phyloP scores from a whole-genome alignment of 2,329 filamentous ascomycete species.

The Aspergillus pseudonomiae region DNA sequence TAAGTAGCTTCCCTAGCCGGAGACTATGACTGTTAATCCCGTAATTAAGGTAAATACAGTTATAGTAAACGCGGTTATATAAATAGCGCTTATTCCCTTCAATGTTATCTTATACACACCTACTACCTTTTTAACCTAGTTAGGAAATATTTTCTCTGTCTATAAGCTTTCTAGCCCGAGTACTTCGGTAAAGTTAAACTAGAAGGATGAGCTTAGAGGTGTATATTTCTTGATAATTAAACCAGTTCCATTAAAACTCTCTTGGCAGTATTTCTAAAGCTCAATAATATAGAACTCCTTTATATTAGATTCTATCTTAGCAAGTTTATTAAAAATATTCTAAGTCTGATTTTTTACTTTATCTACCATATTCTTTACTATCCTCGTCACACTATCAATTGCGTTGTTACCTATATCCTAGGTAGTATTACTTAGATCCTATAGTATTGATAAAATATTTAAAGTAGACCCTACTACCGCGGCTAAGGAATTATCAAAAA shows the following conservation, averaged over 20 bases:
- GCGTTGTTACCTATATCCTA: not conserved
- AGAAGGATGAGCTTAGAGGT: not conserved
- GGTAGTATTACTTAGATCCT: not conserved
- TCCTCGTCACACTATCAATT: not conserved
- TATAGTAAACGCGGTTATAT: not conserved
- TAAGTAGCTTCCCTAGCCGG: not conserved
- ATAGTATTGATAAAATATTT: not conserved
- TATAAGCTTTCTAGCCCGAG: not conserved
- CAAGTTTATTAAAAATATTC: not conserved
- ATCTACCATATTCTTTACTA: not conserved
- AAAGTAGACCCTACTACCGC: not conserved
- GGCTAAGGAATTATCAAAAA: not conserved
- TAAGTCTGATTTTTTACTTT: not conserved
- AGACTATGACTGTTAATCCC: slow-evolving; percentile 1
- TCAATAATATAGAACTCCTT: not conserved
- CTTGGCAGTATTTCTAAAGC: slow-evolving; percentile 3
- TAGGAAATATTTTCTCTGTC: slow-evolving; percentile 3
- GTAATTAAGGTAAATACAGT: not conserved
- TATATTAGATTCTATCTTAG: slow-evolving; percentile 1
- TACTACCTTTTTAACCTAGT: not conserved
- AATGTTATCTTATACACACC: slow-evolving; percentile 3
- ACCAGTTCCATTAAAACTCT: not conserved
- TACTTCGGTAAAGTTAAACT: slow-evolving; percentile 3
- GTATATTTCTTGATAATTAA: not conserved
- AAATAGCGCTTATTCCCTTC: slow-evolving; percentile 1